phyloP scores from a whole-genome alignment of 2,329 filamentous ascomycete species.

The Fusarium miscanthi region DNA sequence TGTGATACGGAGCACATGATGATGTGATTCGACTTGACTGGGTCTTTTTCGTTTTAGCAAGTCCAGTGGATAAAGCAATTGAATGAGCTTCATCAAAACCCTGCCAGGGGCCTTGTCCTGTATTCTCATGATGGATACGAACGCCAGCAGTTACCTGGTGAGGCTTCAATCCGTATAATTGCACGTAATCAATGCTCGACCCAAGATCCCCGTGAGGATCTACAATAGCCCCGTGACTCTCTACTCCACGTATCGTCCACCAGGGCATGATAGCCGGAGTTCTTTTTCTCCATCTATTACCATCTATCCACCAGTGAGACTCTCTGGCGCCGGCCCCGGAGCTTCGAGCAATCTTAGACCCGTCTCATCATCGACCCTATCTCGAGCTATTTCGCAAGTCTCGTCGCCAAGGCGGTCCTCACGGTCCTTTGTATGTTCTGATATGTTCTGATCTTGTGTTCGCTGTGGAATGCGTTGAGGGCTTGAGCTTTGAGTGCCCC shows the following conservation, averaged over 20 bases:
- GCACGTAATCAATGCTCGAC: constrained; percentile 3
- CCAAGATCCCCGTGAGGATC: constrained; percentile 21
- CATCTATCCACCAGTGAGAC: constrained; percentile 4
- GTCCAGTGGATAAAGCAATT: constrained; percentile 15
- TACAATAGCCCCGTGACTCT: constrained; percentile 19
- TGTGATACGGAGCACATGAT: neutral
- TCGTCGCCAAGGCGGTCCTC: neutral
- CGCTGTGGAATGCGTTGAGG: constrained; percentile 32
- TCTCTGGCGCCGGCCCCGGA: constrained; percentile 8
- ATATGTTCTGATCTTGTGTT: constrained; percentile 8
- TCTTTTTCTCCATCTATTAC: constrained; percentile 10
- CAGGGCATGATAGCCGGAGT: constrained; percentile 7
- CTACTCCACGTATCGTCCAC: neutral
- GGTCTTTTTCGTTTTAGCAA: constrained; percentile 25
- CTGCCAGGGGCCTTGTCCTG: constrained; percentile 12
- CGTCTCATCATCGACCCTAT: constrained; percentile 9
- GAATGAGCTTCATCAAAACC: neutral
- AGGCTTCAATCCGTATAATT: constrained; percentile 15
- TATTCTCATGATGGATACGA: neutral
- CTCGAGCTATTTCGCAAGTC: constrained; percentile 1
- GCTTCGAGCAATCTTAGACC: constrained; percentile 13
- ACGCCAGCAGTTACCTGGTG: neutral
- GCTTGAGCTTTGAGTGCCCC: neutral
- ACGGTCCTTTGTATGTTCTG: neutral
- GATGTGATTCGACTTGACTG: constrained; percentile 30